These are phyloP conservation scores for Plenodomus biglobosus DNA, from an alignment of 2,329 filamentous ascomycete genomes.

Conservation along the genomic window DNA sequence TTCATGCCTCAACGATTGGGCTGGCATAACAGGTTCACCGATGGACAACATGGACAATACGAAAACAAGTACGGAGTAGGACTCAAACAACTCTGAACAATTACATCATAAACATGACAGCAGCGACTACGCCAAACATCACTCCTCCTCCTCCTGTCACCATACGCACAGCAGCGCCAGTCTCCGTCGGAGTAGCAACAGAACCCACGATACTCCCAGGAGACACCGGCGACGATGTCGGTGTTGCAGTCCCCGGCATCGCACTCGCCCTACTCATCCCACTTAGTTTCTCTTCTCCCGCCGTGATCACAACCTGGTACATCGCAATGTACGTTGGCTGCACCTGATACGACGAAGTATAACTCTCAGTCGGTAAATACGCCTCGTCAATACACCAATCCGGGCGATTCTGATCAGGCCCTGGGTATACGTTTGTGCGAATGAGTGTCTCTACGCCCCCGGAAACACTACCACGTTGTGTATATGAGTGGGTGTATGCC, in stretches of 20 bases:
- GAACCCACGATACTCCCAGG: neutral
- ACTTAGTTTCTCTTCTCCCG: constrained; percentile 1
- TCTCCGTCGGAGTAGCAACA: neutral
- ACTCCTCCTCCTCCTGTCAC: too few species aligned
- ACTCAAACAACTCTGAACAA: too few species aligned
- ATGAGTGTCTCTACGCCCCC: neutral
- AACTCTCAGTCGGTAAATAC: neutral
- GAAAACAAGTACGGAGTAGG: too few species aligned
- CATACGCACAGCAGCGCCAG: neutral
- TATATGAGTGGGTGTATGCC: neutral
- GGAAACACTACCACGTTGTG: neutral
- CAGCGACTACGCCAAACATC: neutral
- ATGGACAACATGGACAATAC: too few species aligned
- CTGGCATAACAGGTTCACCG: too few species aligned
- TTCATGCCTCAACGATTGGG: too few species aligned
- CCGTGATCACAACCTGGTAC: constrained; percentile 1
- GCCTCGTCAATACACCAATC: neutral
- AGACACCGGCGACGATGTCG: neutral
- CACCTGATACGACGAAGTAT: too few species aligned
- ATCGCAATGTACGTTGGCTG: neutral
- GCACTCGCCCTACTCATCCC: neutral
- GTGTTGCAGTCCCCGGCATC: neutral
- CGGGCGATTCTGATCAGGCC: neutral
- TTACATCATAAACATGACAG: neutral
- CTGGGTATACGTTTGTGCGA: neutral